These are phyloP conservation scores for Dothistroma pini DNA, from an alignment of 2,329 filamentous ascomycete genomes.

Conservation along the genomic window DNA sequence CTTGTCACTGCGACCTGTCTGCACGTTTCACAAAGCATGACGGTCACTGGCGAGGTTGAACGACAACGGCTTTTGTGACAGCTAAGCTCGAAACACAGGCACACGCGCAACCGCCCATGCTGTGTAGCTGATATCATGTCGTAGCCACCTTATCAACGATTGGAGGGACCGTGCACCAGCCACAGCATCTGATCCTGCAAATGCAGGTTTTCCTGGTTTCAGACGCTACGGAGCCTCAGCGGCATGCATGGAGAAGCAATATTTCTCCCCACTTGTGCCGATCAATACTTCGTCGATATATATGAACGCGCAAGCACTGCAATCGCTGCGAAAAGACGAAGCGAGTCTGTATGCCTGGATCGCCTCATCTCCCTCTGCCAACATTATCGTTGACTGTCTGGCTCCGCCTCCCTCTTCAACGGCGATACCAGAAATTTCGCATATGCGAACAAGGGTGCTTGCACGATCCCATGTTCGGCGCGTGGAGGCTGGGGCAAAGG, in stretches of 20 bases:
- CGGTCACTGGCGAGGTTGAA: neutral
- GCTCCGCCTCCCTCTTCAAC: neutral
- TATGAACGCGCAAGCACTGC: neutral
- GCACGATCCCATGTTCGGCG: neutral
- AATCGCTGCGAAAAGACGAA: neutral
- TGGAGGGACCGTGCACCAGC: neutral
- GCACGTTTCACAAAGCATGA: neutral
- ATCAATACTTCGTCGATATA: neutral
- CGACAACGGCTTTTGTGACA: neutral
- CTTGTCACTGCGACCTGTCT: neutral
- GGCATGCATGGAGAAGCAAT: neutral
- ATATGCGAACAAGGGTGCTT: neutral
- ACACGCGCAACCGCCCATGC: neutral
- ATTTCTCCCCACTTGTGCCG: neutral
- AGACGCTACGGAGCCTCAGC: neutral
- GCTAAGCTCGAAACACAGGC: neutral
- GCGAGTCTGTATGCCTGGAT: too few species aligned
- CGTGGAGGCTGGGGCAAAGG: neutral
- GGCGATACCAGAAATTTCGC: neutral
- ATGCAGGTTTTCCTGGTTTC: neutral
- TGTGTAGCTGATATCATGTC: neutral
- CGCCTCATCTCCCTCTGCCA: too few species aligned
- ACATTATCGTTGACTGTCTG: too few species aligned
- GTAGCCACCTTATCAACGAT: neutral
- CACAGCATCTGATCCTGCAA: neutral